Conservation (phyloP, 495 filamentous ascomycete species). For the Parathielavia appendiculata region DNA sequence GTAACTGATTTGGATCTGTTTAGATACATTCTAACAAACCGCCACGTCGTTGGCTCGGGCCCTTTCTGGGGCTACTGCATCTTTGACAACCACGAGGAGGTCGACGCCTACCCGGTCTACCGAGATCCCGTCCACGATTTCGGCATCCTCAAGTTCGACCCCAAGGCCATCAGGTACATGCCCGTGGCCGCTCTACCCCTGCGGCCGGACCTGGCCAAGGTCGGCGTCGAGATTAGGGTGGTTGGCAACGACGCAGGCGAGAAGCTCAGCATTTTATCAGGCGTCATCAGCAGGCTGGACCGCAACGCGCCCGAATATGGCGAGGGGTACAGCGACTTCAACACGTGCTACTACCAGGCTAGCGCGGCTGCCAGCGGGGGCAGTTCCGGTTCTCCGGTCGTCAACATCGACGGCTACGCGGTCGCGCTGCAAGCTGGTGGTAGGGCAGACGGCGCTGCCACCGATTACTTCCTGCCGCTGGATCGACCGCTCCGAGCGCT, state of each 20-base stretch:
- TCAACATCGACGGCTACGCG: conserved; percentile 89
- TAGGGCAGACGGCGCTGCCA: conserved; percentile 87
- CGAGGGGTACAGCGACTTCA: conserved; percentile 98
- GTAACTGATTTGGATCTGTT: conserved; percentile 31
- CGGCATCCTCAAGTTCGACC: conserved; percentile 92
- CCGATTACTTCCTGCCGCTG: conserved; percentile 94
- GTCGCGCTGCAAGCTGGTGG: conserved; percentile 94
- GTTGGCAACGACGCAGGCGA: conserved; percentile 99
- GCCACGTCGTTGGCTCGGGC: conserved; percentile 93
- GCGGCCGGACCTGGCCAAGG: conserved; percentile 81
- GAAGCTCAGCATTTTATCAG: conserved; percentile 96
- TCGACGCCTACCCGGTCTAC: conserved; percentile 96
- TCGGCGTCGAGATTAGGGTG: conserved; percentile 90
- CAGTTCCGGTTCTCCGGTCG: conserved; percentile 93
- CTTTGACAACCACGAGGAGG: conserved; percentile 98
- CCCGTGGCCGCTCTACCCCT: conserved; percentile 71
- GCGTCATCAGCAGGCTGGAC: conserved; percentile 92
- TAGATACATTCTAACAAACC: conserved; percentile 72
- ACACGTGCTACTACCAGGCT: conserved; percentile 98
- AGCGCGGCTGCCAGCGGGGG: conserved; percentile 94
- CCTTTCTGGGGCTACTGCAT: conserved; percentile 98
- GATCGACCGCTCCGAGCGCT: conserved; percentile 84
- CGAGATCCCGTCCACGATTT: conserved; percentile 98
- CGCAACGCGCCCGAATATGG: conserved; percentile 97
- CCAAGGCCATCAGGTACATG: conserved; percentile 95